Base-by-base conservation (phyloP, 177 flowering plant species). In the Vitis hybrid region DNA sequence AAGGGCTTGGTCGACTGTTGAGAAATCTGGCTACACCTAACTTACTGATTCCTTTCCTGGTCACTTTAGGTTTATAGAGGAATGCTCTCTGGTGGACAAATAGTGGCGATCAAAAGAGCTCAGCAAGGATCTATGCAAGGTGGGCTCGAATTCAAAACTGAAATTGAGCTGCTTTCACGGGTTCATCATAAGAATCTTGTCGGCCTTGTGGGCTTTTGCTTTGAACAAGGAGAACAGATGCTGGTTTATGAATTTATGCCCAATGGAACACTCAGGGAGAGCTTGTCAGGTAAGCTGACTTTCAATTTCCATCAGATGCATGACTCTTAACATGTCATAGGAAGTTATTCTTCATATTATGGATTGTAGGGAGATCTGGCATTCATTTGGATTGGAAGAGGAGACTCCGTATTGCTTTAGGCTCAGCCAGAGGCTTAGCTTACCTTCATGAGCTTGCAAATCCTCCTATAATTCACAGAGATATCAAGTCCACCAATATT, bases 131-230 rank as follows among this genome's bases (percentile, higher is more conserved):
- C 95, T 3, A 87, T 79, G 86, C 95, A 90, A 73, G 95, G 95
- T 9, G 95, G 86, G 12, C 81, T 72, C 45, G 95, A 90, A 78
- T 90, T 90, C 86, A 90, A 87, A 77, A 90, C 83, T 61, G 95
- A 90, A 75, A 88, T 90, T 34, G 95, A 90, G 78, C 69, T 90
- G 83, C 91, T 88, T 59, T 90, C 95, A 3, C 78, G 95, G 52
- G 95, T 90, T 73, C 95, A 90, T 75, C 95, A 90, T 84, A 90
- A 90, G 77, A 90, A 90, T 74, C 86, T 90, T 16, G 88, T 88
- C 18, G 80, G 84, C 22, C 88, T 90, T n/a, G 78, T 88, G 13
- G 95, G 95, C 11, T 90, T 90, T 69, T 88, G 95, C 73, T 90
- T 88, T 62, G 95, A 90, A 70, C 92, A 87, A 75, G 92, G 88